Base-by-base conservation (phyloP, 352 stramenopile species). In the Globisporangium paddicum region DNA sequence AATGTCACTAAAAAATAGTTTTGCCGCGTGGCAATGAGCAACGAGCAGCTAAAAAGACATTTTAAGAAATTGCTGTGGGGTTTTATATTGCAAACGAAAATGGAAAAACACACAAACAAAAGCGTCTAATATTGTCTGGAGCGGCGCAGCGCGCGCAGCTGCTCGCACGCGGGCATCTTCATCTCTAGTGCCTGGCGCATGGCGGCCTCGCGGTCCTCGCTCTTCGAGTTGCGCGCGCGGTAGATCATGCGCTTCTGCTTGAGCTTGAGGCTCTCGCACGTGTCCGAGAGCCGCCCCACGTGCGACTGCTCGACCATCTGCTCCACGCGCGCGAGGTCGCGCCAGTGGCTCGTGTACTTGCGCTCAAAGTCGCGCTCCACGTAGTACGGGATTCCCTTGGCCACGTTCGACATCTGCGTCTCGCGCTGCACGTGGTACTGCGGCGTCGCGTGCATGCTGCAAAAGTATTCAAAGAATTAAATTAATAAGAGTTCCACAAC, bases 221-320 rank as follows among this genome's bases (percentile, higher is more conserved):
- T 87, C 42, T 85, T 82, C 18, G 78, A 78, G 65, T 89, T 92
- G 44, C 86, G 80, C 8, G 84, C 86, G 34, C 82, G 81, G 67
- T 94, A 92, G 63, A 95, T 87, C 79, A 90, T 89, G 38, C 84
- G 82, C 71, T 92, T 95, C 63, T 94, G 84, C 52, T 87, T 87
- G 53, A 88, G 60, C 73, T 90, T 89, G 48, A 86, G 70, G 69
- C 79, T 88, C 60, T 95, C 82, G 64, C 86, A 95, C 48, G 55
- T 79, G 52, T 95, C 84, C 21, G 78, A 79, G 14, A 95, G 73
- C 18, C 71, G 73, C 2, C 73, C 73, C 57, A 91, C 68, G 58
- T 94, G 79, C 45, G 83, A 77, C 68, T 93, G 82, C 69, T 95
- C 81, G 35, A 95, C 84, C 77, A 93, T 83, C 76, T 90, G 79